phyloP scores from a whole-genome alignment of 2,329 filamentous ascomycete genomes.

The Xylariaceae sp. region DNA sequence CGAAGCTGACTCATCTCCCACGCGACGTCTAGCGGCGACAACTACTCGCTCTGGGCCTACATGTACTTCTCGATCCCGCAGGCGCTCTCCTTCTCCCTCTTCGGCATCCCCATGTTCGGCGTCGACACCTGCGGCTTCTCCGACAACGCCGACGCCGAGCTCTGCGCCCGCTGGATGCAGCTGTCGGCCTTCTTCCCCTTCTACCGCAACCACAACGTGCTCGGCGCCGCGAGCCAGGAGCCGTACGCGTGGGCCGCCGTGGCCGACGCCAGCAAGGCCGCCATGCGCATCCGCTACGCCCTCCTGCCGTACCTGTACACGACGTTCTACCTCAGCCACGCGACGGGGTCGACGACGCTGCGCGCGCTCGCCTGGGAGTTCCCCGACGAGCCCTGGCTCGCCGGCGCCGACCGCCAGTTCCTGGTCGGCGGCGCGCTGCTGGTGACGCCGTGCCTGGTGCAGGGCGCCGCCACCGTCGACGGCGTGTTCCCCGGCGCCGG shows the following conservation, averaged over 20 bases:
- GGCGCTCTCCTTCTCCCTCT: conserved; percentile 73
- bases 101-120: conserved; percentile 78
- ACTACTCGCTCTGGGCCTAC: conserved; percentile 69
- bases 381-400: conserved; percentile 68
- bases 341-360: conserved; percentile 70
- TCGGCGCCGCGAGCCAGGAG: conserved; percentile 66
- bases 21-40: conserved; percentile 60
- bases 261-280: conserved; percentile 62
- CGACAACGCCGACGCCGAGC: conserved; percentile 67
- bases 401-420: conserved; percentile 71
- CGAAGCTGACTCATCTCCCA: conserved; percentile 2
- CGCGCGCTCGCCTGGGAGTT: conserved; percentile 76
- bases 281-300: conserved; percentile 71
- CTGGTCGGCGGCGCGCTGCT: conserved; percentile 68
- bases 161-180: conserved; percentile 76
- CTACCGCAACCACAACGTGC: conserved; percentile 74
- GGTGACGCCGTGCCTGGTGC: conserved; percentile 68
- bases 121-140: conserved; percentile 72
- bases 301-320: conserved; percentile 79
- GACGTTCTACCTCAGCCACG: conserved; percentile 67
- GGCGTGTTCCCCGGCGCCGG: conserved; percentile 71
- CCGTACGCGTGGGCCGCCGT: conserved; percentile 72
- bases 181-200: conserved; percentile 76
- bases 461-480: conserved; percentile 62
- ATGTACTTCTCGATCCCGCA: conserved; percentile 80